Evolutionary conservation across 345 rosid species (phyloP), one percentile per base, ranked within the genome.

Genomic region (Limnanthes douglasii): DNA sequence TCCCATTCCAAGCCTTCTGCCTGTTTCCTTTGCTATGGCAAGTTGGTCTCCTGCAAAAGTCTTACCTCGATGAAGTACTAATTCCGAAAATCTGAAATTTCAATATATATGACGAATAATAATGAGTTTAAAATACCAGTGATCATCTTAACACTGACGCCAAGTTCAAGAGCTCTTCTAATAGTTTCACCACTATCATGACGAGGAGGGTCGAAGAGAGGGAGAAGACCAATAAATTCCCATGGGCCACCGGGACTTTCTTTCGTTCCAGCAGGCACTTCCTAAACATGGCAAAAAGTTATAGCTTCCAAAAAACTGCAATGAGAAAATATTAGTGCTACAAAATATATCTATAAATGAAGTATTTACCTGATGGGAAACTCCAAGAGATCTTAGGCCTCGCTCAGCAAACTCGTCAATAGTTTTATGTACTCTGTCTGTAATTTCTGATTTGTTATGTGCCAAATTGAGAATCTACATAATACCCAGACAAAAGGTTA

Each of bases 1-100:
- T 2, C 96, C 81, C 81, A 69, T 73, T 45, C 77, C 82, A 48
- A 73, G 77, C 34, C 72, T 57, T 51, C 80, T 60, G 37, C 80
- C 81, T 6, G 78, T 72, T 54, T 72, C 78, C 51, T 76, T 71
- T 11, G 58, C 76, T 28, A 75, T 71, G 2, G 85, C 79, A 7
- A 75, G 74, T 44, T 72, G 75, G 38, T 72, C 80, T 32, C 79
- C 74, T 70, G 45, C n/a, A 31, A 20, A 29, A 5, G 31, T 23
- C 18, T 20, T 45, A 8, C 8, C 6, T 13, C 3, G 32, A 17
- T 17, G 8, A 40, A 21, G 7, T 21, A 3, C 4, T 7, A 21
- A 21, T 21, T n/a, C n/a, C n/a, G n/a, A n/a, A n/a, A n/a, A n/a
- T n/a, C n/a, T n/a, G n/a, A n/a, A n/a, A n/a, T n/a, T n/a, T n/a